Conservation (phyloP, 345 rosid species). For the Viola odorata region DNA sequence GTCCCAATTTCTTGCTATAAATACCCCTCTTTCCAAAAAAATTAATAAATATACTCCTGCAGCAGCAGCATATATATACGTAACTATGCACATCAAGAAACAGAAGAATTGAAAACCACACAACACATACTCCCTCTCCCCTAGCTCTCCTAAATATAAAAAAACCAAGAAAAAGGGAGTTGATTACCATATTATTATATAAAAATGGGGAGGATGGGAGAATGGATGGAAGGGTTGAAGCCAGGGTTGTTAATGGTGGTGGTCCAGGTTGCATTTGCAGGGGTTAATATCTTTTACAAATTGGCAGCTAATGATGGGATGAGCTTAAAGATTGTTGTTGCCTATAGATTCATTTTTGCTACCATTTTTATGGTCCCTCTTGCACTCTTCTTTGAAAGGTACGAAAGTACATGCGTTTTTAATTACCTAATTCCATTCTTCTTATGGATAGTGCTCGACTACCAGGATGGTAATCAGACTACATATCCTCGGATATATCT, state of each 20-base stretch:
- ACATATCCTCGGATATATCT: too few relatives aligned
- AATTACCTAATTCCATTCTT: background rate
- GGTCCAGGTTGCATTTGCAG: constrained; percentile 8
- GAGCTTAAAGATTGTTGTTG: constrained; percentile 4
- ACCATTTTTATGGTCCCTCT: constrained; percentile 14
- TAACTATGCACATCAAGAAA: too few relatives aligned
- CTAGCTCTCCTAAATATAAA: too few relatives aligned
- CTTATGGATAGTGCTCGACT: background rate
- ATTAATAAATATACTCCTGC: too few relatives aligned
- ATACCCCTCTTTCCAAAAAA: too few relatives aligned
- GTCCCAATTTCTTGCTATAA: too few relatives aligned
- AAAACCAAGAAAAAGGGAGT: too few relatives aligned
- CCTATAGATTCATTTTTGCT: constrained; percentile 15
- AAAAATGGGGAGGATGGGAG: background rate
- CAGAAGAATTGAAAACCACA: too few relatives aligned
- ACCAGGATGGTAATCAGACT: too few relatives aligned
- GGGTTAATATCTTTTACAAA: background rate
- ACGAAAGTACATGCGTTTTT: background rate
- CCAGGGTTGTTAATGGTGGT: constrained; percentile 7
- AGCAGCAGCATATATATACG: too few relatives aligned
- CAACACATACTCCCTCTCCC: too few relatives aligned
- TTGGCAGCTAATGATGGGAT: constrained; percentile 15
- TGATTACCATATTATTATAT: too few relatives aligned
- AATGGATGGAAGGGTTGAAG: background rate
- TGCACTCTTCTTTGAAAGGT: constrained; percentile 13